phyloP scores from a whole-genome alignment of 108 stramenopile genomes.

The Nannochloropsis salina region DNA sequence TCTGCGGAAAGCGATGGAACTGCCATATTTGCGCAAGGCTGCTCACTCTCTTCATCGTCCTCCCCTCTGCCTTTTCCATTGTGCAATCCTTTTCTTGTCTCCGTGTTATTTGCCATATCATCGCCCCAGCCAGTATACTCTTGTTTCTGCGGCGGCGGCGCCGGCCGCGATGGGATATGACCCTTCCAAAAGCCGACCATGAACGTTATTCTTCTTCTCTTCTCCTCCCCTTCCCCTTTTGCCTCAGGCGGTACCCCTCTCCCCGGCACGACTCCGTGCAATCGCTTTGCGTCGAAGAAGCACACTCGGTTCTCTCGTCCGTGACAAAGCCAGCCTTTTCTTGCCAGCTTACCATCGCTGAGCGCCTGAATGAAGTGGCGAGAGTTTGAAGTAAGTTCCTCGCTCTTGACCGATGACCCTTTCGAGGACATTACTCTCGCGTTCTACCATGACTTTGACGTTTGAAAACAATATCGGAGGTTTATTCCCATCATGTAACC shows the following conservation, averaged over 20 bases:
- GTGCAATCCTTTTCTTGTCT: neutral
- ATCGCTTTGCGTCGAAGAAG: slow-evolving; percentile 65
- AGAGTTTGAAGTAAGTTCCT: neutral
- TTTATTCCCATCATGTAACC: neutral
- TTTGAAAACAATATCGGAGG: neutral
- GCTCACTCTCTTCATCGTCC: neutral
- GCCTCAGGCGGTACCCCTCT: slow-evolving; percentile 50
- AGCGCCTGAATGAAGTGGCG: slow-evolving; percentile 59
- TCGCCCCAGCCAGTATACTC: neutral
- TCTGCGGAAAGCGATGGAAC: neutral
- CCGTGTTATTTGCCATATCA: neutral
- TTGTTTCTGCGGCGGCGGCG: neutral
- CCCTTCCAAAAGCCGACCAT: slow-evolving; percentile 81
- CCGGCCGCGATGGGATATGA: neutral
- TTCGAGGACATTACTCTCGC: neutral
- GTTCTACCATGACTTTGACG: neutral
- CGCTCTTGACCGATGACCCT: too few species aligned
- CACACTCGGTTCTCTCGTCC: slow-evolving; percentile 60
- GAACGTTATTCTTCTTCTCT: slow-evolving; percentile 63
- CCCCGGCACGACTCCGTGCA: slow-evolving; percentile 78
- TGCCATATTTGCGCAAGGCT: neutral
- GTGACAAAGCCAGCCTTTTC: slow-evolving; percentile 62
- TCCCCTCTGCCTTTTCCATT: neutral
- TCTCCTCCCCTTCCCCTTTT: neutral
- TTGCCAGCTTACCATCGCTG: slow-evolving; percentile 59